Percentiles rank a stretch among this genome's conserved stretches.
These are phyloP conservation scores for Populus nigra DNA, from an alignment of 345 rosid species.

Conservation along the genomic window DNA sequence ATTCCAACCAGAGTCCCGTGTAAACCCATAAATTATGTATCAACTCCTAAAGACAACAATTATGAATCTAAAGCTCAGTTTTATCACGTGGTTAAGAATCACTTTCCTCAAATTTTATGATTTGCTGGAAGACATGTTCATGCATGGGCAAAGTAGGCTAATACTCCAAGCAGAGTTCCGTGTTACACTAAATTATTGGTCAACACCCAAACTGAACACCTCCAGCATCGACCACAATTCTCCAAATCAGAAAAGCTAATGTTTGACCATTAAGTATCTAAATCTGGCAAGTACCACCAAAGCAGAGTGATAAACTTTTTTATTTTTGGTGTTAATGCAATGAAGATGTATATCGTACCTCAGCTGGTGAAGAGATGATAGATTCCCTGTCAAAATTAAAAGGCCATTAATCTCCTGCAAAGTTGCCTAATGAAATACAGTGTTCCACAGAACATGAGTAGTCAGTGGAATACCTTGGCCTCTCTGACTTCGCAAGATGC, in stretches of 20 bases:
- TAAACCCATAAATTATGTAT: background rate
- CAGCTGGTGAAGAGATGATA: constrained; percentile 45
- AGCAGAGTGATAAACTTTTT: too few relatives aligned
- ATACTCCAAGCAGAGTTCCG: too few relatives aligned
- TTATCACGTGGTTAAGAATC: background rate
- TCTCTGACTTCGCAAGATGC: constrained; percentile 75
- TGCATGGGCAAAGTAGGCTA: too few relatives aligned
- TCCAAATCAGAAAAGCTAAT: too few relatives aligned
- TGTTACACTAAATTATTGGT: too few relatives aligned
- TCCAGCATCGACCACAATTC: too few relatives aligned
- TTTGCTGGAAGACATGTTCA: background rate
- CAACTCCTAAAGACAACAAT: background rate
- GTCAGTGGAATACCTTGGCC: constrained; percentile 55
- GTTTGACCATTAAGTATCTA: too few relatives aligned
- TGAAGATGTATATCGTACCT: constrained; percentile 37
- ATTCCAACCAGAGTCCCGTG: background rate
- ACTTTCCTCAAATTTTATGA: background rate
- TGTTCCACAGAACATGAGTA: background rate
- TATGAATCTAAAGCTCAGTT: background rate
- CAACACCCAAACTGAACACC: too few relatives aligned
- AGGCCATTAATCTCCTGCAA: constrained; percentile 13
- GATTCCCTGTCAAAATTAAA: constrained; percentile 57
- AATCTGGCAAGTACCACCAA: too few relatives aligned
- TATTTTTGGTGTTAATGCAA: background rate
- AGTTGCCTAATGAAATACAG: background rate